phyloP scores from a whole-genome alignment of 108 stramenopile species.

The Conticribra guillardii region DNA sequence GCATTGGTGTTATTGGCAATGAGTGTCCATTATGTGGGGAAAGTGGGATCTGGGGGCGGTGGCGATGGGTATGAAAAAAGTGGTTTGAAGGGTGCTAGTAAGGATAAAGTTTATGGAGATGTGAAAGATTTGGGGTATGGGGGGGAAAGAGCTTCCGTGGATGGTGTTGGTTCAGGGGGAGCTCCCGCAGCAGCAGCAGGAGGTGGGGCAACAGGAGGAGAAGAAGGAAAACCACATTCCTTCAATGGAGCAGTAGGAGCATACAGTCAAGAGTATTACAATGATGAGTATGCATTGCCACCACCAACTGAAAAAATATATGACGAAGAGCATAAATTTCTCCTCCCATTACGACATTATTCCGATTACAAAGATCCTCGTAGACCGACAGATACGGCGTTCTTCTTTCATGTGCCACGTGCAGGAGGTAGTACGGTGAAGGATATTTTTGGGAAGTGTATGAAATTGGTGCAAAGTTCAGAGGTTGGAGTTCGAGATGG shows the following conservation, averaged over 20 bases:
- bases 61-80: too few species aligned
- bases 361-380: conserved; percentile 22
- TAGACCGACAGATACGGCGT: conserved; percentile 35
- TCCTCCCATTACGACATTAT: conserved; percentile 45
- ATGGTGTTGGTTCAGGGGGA: too few species aligned
- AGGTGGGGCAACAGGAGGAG: too few species aligned
- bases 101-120: too few species aligned
- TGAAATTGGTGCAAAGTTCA: conserved; percentile 24
- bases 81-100: too few species aligned
- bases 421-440: conserved; percentile 50
- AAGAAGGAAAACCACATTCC: too few species aligned
- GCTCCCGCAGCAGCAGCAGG: too few species aligned
- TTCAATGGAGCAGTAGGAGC: too few species aligned
- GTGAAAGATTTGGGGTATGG: too few species aligned
- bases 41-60: too few species aligned
- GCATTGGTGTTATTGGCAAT: conserved; percentile 27
- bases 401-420: conserved; percentile 62
- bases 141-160: too few species aligned
- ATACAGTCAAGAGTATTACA: too few species aligned
- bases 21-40: conserved; percentile 21
- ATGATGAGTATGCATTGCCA: conserved; percentile 28
- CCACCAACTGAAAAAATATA: conserved; percentile 28
- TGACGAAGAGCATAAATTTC: conserved; percentile 29
- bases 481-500: conserved; percentile 58
- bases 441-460: conserved; percentile 46